Evolutionary conservation across 805 yeast species (phyloP), one percentile per base, ranked within the genome.

Genomic region (Ogataea pini): DNA sequence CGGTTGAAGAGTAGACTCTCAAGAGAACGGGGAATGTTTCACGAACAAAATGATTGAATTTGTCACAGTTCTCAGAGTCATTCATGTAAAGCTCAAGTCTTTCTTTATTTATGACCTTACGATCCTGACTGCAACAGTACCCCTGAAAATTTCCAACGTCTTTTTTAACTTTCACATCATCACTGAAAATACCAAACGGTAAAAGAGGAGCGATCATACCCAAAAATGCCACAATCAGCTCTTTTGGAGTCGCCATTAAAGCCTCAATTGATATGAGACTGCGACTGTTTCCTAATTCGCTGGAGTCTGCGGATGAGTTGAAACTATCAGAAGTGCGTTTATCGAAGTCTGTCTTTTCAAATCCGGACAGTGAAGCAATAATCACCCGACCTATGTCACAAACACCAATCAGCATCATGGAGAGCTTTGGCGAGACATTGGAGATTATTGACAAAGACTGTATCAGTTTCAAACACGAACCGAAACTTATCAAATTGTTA

Each of bases 241-340:
- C 85, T 55, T 82, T 85, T 0, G 92, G 90, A 2, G 83, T 78
- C 46, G 83, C 79, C 81, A 88, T 84, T 33, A 89, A 65, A 0
- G 88, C 79, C 58, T 87, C 96, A 39, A 85, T 78, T 4, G 89
- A 71, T 1, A 80, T 62, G 1, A 46, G 32, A 7, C 39, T 32
- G 10, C 8, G 18, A 2, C n/a, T 6, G 10, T 22, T 19, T 12
- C 14, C 28, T 13, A 27, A 6, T 4, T 38, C 47, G 42, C 40
- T 22, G 12, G 36, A 6, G 12, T 14, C 36, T 7, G 36, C 19
- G 2, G 34, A 31, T 4, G 34, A 31, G 6, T 3, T 40, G 13
- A 37, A 6, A 24, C 34, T 28, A 12, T 39, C 42, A 27, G 33
- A 6, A 18, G 16, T 17, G 2, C 33, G 25, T 17, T 39, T 28